phyloP scores from a whole-genome alignment of 345 rosid species.

The Eucalyptus dawsonii region DNA sequence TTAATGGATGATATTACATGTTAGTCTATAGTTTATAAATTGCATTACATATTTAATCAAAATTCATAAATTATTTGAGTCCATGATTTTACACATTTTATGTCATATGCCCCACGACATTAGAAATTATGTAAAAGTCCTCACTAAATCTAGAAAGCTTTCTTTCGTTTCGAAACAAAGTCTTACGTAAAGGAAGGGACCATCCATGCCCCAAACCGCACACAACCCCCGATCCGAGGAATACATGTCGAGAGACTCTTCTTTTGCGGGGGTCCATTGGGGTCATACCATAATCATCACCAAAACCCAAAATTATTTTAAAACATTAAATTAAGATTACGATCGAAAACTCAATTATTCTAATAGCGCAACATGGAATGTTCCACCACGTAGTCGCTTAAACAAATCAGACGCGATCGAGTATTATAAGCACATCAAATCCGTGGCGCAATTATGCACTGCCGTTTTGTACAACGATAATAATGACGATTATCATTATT shows the following conservation, averaged over 20 bases:
- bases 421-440: not conserved
- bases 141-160: not conserved
- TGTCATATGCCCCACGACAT: not conserved
- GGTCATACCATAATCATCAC: not conserved
- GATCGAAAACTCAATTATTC: not conserved
- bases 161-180: not conserved
- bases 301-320: not conserved
- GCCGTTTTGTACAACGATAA: not conserved
- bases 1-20: accelerated
- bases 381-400: not conserved
- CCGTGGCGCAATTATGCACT: not conserved
- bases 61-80: no score
- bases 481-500: not conserved
- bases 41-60: accelerated
- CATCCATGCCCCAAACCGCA: not conserved
- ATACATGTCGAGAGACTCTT: not conserved
- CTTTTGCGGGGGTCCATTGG: not conserved
- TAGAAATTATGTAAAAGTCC: not conserved
- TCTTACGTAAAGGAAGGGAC: not conserved
- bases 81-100: not conserved
- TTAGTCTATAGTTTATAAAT: accelerated
- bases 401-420: not conserved
- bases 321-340: not conserved
- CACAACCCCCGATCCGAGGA: not conserved
- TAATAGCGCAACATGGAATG: not conserved